Percentiles rank a stretch among this genome's conserved stretches.
phyloP scores from a whole-genome alignment of 2,329 filamentous ascomycete species.

The Talaromyces sp. region DNA sequence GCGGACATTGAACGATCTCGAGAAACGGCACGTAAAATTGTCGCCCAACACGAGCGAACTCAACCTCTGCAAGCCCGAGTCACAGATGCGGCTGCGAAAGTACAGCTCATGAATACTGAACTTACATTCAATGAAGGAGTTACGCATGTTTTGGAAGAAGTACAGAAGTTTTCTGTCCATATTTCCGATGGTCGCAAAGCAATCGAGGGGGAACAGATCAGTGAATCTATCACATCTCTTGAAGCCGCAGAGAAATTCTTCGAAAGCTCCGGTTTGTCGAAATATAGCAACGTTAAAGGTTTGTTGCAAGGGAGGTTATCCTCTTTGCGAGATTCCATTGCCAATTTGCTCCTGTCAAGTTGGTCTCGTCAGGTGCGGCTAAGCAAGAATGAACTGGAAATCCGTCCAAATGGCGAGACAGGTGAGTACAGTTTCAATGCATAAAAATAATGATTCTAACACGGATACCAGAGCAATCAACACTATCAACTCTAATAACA shows the following conservation, averaged over 20 bases:
- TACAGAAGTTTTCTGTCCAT: slow-evolving; percentile 46
- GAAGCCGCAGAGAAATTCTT: slow-evolving; percentile 38
- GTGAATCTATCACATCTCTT: slow-evolving; percentile 45
- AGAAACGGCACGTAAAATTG: slow-evolving; percentile 72
- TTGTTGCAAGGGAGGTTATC: slow-evolving; percentile 62
- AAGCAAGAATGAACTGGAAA: slow-evolving; percentile 50
- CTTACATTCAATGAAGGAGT: slow-evolving; percentile 56
- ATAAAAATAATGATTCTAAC: background rate
- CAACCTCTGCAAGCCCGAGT: slow-evolving; percentile 59
- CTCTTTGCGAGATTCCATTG: slow-evolving; percentile 61
- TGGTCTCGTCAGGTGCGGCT: slow-evolving; percentile 66
- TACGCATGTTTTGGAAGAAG: slow-evolving; percentile 46
- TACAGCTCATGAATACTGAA: slow-evolving; percentile 53
- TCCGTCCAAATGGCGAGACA: slow-evolving; percentile 53
- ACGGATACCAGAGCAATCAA: slow-evolving; percentile 17
- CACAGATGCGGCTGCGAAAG: slow-evolving; percentile 55
- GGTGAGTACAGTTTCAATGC: slow-evolving; percentile 21
- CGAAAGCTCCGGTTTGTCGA: slow-evolving; percentile 25
- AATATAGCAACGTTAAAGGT: slow-evolving; percentile 37
- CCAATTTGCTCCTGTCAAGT: slow-evolving; percentile 60
- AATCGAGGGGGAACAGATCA: slow-evolving; percentile 42
- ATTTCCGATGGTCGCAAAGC: slow-evolving; percentile 45
- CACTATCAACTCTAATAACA: slow-evolving; percentile 27
- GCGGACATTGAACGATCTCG: slow-evolving; percentile 78
- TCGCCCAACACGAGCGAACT: slow-evolving; percentile 67